phyloP scores from a whole-genome alignment of 1,139 yeast species.

The Candida anutae region DNA sequence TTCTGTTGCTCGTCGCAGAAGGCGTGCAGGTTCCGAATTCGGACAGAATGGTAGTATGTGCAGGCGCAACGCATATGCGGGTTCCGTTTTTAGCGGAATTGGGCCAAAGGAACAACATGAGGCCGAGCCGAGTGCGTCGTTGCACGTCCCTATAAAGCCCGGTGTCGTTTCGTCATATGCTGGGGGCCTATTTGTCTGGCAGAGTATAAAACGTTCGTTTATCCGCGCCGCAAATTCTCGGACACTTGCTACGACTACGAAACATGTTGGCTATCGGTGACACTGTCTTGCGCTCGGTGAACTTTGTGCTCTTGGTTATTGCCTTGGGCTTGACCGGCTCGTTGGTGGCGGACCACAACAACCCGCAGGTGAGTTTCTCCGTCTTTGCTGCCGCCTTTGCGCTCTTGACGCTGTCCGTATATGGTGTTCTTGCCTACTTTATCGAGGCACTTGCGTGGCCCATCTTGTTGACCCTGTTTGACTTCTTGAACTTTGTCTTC shows the following conservation, averaged over 20 bases:
- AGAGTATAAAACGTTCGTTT: no score
- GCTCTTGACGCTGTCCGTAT: constrained; percentile 68
- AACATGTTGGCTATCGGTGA: constrained; percentile 64
- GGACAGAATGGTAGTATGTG: no score
- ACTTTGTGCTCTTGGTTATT: constrained; percentile 69
- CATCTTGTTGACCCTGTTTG: constrained; percentile 60
- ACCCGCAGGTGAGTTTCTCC: constrained; percentile 83
- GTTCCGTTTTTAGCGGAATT: no score
- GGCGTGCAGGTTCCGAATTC: no score
- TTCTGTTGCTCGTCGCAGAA: not conserved
- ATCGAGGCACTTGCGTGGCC: constrained; percentile 85
- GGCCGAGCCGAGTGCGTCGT: no score
- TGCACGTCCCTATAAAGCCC: no score
- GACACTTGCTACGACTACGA: no score
- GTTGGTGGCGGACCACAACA: constrained; percentile 60
- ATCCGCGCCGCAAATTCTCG: no score
- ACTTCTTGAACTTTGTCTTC: constrained; percentile 84
- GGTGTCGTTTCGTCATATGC: no score
- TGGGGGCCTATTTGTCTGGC: no score
- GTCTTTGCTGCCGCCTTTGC: constrained; percentile 86
- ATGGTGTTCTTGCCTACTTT: constrained; percentile 74
- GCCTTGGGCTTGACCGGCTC: constrained; percentile 83
- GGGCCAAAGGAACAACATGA: no score
- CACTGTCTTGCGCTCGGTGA: constrained; percentile 61
- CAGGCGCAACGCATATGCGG: no score